Evolutionary conservation across 2,329 filamentous ascomycete genomes (phyloP).

Genomic region (Hypoxylon sp.): DNA sequence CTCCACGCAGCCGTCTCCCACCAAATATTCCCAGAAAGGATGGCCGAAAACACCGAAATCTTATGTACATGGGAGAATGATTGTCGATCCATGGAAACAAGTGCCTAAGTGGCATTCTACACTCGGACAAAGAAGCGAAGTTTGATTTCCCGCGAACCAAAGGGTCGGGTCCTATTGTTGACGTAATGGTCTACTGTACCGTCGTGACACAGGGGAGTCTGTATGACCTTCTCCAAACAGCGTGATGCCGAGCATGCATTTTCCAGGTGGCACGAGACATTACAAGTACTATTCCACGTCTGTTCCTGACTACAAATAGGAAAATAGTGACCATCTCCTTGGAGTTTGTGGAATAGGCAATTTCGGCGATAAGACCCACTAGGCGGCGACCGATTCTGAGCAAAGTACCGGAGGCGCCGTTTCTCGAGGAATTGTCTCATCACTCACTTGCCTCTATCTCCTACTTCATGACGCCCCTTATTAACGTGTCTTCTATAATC

Average conservation of each 20-base stretch:
- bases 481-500: background rate
- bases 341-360: constrained; percentile 1
- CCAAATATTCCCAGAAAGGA: constrained; percentile 4
- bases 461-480: background rate
- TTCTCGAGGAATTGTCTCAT: background rate
- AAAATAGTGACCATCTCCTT: background rate
- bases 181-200: constrained; percentile 13
- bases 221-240: background rate
- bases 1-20: background rate
- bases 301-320: constrained; percentile 13
- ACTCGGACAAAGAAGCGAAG: background rate
- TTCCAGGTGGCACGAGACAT: constrained; percentile 2
- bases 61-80: background rate
- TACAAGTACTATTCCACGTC: background rate
- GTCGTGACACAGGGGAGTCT: background rate
- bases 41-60: constrained; percentile 12
- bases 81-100: background rate
- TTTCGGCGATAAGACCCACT: constrained; percentile 31
- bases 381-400: constrained; percentile 29
- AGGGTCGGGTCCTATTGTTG: constrained; percentile 20
- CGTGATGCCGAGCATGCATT: constrained; percentile 8
- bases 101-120: constrained; percentile 17
- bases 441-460: background rate
- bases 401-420: constrained; percentile 13
- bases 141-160: constrained; percentile 8